Evolutionary conservation across 257 asterid genomes (phyloP), one percentile per base, ranked within the genome.

Genomic region (Primulina tabacum): DNA sequence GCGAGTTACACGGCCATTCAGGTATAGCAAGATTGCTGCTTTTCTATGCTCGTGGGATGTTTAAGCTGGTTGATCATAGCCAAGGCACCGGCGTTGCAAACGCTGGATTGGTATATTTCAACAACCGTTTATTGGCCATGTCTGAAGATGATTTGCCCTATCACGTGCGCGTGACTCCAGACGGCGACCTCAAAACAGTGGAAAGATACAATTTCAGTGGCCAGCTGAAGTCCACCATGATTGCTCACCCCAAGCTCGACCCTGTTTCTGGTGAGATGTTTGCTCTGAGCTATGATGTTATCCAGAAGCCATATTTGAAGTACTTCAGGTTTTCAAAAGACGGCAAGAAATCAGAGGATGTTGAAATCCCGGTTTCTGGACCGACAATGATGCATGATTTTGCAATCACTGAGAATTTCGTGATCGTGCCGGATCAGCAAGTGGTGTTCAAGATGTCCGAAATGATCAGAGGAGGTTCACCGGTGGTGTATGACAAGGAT

Each of bases 331-430:
- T 91, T 63, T 78, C 90, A 0, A 80, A 47, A 60, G 62, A 65
- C 2, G 99, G 99, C 12, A 73, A 77, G 65, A 94, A 94, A 21
- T 91, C 99, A 0, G 71, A 66, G 3, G 97, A 94, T 69, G 85
- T 94, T 1, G 97, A 88, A 47, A 91, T 94, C 74, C 97, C 99
- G 0, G 89, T 94, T 16, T 65, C 87, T 0, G 90, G 82, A 62
- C 97, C 99, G 2, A 94, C 99, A 34, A 94, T 94, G 99, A 94
- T 94, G 93, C 99, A 94, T 55, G 99, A 94, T 78, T 94, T 94
- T 61, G 99, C 99, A 3, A 86, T 94, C n/a, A 94, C 99, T 0
- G 93, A 94, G 79, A 94, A 80, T 0, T 83, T 76, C 55, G 97
- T 89, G 30, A 72, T 94, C 16, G 76, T 94, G 6, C 99, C 99